These are phyloP conservation scores for Panicum hallii DNA, from an alignment of 202 grass and related monocot genomes.

Conservation along the genomic window DNA sequence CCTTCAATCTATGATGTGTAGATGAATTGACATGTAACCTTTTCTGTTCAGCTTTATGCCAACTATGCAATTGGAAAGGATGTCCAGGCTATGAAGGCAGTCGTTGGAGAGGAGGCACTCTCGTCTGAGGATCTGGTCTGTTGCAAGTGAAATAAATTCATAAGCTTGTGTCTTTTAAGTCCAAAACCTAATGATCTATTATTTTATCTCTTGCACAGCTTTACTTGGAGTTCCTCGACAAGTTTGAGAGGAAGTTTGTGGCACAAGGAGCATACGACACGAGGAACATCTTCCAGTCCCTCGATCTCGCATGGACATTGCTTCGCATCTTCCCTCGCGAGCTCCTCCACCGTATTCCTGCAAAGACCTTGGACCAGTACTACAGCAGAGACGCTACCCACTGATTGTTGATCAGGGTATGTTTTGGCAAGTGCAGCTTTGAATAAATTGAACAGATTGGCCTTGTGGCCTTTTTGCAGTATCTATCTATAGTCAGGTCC, in stretches of 20 bases:
- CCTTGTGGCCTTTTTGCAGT: slow-evolving; percentile 51
- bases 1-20: neutral
- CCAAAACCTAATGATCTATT: slow-evolving; percentile 30
- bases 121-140: slow-evolving; percentile 94
- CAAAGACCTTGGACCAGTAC: slow-evolving; percentile 93
- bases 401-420: slow-evolving; percentile 56
- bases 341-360: slow-evolving; percentile 97
- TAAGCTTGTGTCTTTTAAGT: slow-evolving; percentile 5
- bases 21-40: slow-evolving; percentile 32
- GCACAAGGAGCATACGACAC: slow-evolving; percentile 94
- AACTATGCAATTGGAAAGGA: slow-evolving; percentile 99
- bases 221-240: slow-evolving; percentile 96
- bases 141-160: slow-evolving; percentile 5
- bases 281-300: slow-evolving; percentile 96
- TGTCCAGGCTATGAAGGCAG: slow-evolving; percentile 99
- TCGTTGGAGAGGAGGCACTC: slow-evolving; percentile 98
- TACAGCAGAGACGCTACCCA: slow-evolving; percentile 89
- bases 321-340: slow-evolving; percentile 98
- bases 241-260: slow-evolving; percentile 98
- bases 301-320: slow-evolving; percentile 95
- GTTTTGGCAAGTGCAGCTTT: slow-evolving; percentile 57
- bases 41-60: slow-evolving; percentile 88
- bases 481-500: slow-evolving; percentile 60
- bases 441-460: slow-evolving; percentile 66
- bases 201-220: slow-evolving; percentile 64